These are phyloP conservation scores for Aspergillus pseudotamarii DNA, from an alignment of 2,329 filamentous ascomycete genomes.

Conservation along the genomic window DNA sequence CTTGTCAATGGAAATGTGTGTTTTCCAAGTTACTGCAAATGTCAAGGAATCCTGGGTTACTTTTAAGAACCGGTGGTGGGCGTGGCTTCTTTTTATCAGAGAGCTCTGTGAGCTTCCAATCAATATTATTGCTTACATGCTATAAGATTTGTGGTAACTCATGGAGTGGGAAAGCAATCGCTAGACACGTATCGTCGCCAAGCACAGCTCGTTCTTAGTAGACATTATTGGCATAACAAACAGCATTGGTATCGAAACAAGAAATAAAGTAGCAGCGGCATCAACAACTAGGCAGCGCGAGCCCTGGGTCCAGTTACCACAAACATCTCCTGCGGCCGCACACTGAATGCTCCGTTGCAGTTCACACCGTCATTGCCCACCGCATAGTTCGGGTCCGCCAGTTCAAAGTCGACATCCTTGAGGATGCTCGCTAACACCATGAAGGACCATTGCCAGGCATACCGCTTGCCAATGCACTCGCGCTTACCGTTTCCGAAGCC, in stretches of 20 bases:
- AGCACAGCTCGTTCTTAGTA: neutral
- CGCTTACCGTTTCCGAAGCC: constrained; percentile 73
- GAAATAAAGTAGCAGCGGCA: neutral
- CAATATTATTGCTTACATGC: neutral
- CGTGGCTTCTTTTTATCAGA: no score
- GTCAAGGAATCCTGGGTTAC: neutral
- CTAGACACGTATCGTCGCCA: neutral
- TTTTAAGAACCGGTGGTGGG: neutral
- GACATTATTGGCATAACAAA: neutral
- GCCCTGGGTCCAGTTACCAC: constrained; percentile 20
- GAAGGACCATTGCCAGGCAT: constrained; percentile 74
- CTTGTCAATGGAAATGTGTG: no score
- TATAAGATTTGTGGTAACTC: neutral
- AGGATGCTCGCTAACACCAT: constrained; percentile 64
- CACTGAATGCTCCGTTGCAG: constrained; percentile 57
- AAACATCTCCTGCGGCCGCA: constrained; percentile 52
- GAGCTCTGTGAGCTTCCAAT: neutral
- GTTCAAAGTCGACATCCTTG: constrained; percentile 69
- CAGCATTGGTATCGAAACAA: neutral
- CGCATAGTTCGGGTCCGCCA: constrained; percentile 58
- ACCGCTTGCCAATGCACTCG: constrained; percentile 70
- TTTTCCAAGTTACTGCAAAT: no score
- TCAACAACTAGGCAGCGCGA: neutral
- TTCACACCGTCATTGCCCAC: constrained; percentile 32
- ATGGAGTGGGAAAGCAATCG: neutral